phyloP scores from a whole-genome alignment of 192 early-diverging fungal species.

The Mortierella hygrophila region DNA sequence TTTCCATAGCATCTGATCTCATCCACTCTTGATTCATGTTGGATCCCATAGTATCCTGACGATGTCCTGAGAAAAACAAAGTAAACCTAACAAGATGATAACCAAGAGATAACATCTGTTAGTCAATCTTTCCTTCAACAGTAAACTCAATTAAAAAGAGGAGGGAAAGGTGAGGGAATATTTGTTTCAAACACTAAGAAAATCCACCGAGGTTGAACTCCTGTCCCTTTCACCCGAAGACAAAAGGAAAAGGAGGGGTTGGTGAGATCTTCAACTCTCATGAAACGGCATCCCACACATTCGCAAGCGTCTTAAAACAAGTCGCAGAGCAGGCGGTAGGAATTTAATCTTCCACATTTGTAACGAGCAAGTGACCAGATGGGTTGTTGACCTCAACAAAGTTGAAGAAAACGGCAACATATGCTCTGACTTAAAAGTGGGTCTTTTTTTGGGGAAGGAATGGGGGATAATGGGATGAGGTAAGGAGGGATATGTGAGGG shows the following conservation, averaged over 20 bases:
- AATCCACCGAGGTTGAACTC: slow-evolving; percentile 20
- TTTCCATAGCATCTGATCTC: background rate
- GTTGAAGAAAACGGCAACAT: slow-evolving; percentile 34
- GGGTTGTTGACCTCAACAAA: background rate
- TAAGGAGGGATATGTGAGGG: background rate
- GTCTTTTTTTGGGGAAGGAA: background rate
- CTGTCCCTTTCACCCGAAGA: background rate
- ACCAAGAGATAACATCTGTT: background rate
- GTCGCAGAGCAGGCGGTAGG: slow-evolving; percentile 55
- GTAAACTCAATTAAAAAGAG: background rate
- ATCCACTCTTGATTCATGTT: background rate
- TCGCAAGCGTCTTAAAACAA: slow-evolving; percentile 60
- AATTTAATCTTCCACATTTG: slow-evolving; percentile 59
- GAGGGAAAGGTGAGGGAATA: slow-evolving; percentile 28
- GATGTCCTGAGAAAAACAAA: background rate
- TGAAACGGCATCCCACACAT: slow-evolving; percentile 55
- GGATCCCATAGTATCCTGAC: background rate
- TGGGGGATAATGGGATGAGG: background rate
- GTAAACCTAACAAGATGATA: background rate
- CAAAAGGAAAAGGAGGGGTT: slow-evolving; percentile 13
- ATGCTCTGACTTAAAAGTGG: slow-evolving; percentile 62
- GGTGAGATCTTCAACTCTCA: slow-evolving; percentile 60
- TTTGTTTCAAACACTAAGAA: slow-evolving; percentile 58
- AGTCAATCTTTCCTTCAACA: background rate
- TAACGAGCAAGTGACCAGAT: slow-evolving; percentile 59